Percentiles rank a stretch among this genome's conserved stretches.
phyloP scores from a whole-genome alignment of 768 basidiomycete genomes.

The Trametes villosa region DNA sequence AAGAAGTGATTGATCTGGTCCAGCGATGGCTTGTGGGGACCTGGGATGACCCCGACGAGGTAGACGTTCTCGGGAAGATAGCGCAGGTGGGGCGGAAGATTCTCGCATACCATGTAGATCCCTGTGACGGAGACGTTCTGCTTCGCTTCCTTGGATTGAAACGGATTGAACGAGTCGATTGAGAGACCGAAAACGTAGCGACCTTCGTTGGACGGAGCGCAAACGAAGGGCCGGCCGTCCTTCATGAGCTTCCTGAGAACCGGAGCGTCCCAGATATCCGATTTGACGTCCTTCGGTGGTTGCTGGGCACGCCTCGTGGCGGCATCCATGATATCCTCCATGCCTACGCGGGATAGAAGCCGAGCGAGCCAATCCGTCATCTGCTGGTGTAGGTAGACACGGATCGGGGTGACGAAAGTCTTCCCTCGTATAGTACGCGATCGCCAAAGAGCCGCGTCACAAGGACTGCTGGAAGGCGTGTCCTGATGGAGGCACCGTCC shows the following conservation, averaged over 20 bases:
- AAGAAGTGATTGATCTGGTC: conserved; percentile 44
- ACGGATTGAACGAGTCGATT: conserved; percentile 16
- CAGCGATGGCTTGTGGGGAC: conserved; percentile 42
- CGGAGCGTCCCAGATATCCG: background rate
- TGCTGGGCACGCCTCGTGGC: background rate
- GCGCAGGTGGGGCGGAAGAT: conserved; percentile 30
- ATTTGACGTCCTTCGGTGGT: no score
- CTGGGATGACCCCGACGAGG: conserved; percentile 47
- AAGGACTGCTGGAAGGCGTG: background rate
- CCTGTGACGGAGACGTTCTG: conserved; percentile 16
- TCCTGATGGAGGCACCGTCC: background rate
- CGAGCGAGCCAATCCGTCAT: conserved; percentile 11
- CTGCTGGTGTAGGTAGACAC: conserved; percentile 2
- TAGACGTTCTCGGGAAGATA: conserved; percentile 41
- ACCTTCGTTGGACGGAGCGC: background rate
- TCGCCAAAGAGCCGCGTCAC: background rate
- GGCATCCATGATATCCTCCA: conserved; percentile 6
- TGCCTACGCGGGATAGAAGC: conserved; percentile 4
- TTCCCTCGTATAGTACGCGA: background rate
- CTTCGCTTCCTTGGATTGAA: conserved; percentile 7
- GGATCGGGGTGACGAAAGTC: conserved; percentile 1
- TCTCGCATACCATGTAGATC: conserved; percentile 29
- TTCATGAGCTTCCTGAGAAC: background rate
- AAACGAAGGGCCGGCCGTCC: background rate
- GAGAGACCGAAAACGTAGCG: background rate